Conservation (phyloP, 768 basidiomycete genomes). For the Cantharellus cinnabarinus region DNA sequence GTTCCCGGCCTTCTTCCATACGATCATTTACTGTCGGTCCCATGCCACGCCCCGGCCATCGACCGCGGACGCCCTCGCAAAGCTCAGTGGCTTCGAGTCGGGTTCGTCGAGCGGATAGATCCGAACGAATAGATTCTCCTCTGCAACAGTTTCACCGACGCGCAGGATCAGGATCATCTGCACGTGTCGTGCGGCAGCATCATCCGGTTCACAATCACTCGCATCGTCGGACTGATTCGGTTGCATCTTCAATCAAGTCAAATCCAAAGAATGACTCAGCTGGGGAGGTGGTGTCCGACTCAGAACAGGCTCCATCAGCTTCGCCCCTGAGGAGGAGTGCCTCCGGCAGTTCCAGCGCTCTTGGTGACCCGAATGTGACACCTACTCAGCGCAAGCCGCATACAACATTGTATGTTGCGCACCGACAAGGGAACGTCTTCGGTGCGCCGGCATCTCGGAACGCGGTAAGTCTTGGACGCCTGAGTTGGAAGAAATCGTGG, state of each 20-base stretch:
- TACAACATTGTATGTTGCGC: slow-evolving; percentile 51
- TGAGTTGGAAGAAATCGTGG: slow-evolving; percentile 83
- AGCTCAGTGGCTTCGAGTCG: slow-evolving; percentile 50
- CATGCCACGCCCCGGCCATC: slow-evolving; percentile 20
- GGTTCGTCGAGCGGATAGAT: slow-evolving; percentile 22
- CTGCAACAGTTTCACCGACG: slow-evolving; percentile 58
- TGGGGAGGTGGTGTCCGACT: slow-evolving; percentile 46
- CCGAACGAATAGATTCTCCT: slow-evolving; percentile 31
- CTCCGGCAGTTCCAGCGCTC: no score
- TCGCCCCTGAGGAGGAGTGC: slow-evolving; percentile 8
- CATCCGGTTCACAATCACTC: slow-evolving; percentile 17
- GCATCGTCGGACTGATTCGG: slow-evolving; percentile 42
- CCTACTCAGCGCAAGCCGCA: background rate
- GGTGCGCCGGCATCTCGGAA: slow-evolving; percentile 11
- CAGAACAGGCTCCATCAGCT: slow-evolving; percentile 20
- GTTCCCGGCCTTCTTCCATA: slow-evolving; percentile 72
- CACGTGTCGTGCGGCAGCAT: slow-evolving; percentile 51
- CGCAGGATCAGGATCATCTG: slow-evolving; percentile 64
- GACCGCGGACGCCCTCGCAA: slow-evolving; percentile 56
- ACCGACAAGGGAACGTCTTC: slow-evolving; percentile 57
- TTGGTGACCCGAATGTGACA: no score
- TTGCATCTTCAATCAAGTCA: slow-evolving; percentile 53
- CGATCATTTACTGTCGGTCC: slow-evolving; percentile 33
- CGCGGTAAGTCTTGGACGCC: slow-evolving; percentile 24
- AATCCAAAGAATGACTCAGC: slow-evolving; percentile 52